These are phyloP conservation scores for Aspergillus sp. DNA, from an alignment of 2,329 filamentous ascomycete genomes.

Conservation along the genomic window DNA sequence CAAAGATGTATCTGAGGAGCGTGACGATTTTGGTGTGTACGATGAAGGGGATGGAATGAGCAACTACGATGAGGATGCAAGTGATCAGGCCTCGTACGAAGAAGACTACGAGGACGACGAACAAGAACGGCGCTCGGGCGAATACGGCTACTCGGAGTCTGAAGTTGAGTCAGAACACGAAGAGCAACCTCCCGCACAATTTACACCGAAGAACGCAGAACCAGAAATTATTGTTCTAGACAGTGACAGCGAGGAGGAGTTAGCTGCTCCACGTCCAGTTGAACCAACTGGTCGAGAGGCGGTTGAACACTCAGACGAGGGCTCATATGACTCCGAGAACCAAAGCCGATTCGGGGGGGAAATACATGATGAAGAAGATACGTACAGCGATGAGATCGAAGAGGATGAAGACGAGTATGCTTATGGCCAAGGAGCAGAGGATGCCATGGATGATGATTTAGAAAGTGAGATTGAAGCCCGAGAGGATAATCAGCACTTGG, in stretches of 20 bases:
- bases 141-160: slow-evolving; percentile 20
- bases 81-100: slow-evolving; percentile 7
- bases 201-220: slow-evolving; percentile 16
- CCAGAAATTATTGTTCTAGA: slow-evolving; percentile 44
- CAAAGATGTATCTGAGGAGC: background rate
- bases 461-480: background rate
- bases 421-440: background rate
- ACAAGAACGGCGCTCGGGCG: slow-evolving; percentile 16
- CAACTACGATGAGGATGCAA: slow-evolving; percentile 4
- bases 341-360: background rate
- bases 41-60: slow-evolving; percentile 2
- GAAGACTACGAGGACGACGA: slow-evolving; percentile 17
- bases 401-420: background rate
- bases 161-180: slow-evolving; percentile 19
- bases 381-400: background rate
- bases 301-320: slow-evolving; percentile 4
- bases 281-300: background rate
- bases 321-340: slow-evolving; percentile 1
- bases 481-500: background rate
- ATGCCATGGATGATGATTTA: background rate
- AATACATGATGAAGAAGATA: background rate
- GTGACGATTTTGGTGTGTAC: background rate
- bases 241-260: slow-evolving; percentile 44
- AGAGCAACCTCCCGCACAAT: slow-evolving; percentile 2
- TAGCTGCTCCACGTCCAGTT: slow-evolving; percentile 2